Evolutionary conservation across 371 early-diverging fungal genomes (phyloP), one percentile per base, ranked within the genome.

Genomic region (Lichtheimia ramosa): DNA sequence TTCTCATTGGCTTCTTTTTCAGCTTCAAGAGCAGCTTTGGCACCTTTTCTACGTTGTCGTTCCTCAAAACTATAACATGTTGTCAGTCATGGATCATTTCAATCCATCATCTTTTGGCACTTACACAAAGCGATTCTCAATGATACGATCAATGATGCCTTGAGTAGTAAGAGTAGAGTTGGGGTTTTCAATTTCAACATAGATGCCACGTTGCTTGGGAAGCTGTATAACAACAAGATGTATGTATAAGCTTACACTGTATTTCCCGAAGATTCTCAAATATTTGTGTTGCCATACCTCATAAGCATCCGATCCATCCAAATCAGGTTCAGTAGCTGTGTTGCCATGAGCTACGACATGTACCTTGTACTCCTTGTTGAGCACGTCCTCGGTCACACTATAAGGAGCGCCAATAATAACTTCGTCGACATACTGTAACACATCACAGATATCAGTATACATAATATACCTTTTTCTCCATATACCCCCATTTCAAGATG

Each of bases 331-430:
- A 18, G 82, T 74, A 34, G 78, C 73, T 39, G 83, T 89, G 59
- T 84, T 87, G 52, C 92, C 90, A 57, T 92, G 92, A 18, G 82
- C 89, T 13, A 96, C 95, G 3, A 92, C 62, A 53, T 82, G 74
- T 21, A 95, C 94, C 40, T 88, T 87, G 82, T 90, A 90, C 46
- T 92, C 91, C 66, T 90, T 86, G 56, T 84, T 86, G 51, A 94
- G 71, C 15, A 96, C 88, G 55, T 93, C 92, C 63, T 92, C 84
- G 16, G 90, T 89, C 5, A 94, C 90, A 67, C 87, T 88, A 70
- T 83, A 89, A 12, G 95, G 95, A 20, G 95, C 92, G n/a, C 94
- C 94, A 43, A 93, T 91, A 48, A 95, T 89, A 13, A 96, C 92
- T 63, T 94, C 94, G 68, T 93, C 93, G 6, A 93, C 94, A 63